Conservation (phyloP, 306 rosid genomes). For the Cicer chorassanicum region DNA sequence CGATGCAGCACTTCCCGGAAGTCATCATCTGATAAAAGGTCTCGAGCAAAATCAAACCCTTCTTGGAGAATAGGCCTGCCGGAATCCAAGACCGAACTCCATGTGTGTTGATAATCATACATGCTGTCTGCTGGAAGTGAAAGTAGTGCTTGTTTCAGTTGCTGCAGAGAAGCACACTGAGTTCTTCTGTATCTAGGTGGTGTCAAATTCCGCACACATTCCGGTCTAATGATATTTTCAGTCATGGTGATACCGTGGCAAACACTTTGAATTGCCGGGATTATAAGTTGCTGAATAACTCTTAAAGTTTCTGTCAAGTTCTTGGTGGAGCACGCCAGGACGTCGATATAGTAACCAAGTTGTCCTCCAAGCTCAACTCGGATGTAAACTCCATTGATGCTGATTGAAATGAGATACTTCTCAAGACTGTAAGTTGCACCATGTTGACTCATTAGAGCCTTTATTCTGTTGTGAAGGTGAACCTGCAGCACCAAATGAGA, state of each 20-base stretch:
- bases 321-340: conserved; percentile 86
- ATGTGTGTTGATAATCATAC: conserved; percentile 97
- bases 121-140: conserved; percentile 91
- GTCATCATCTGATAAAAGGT: conserved; percentile 88
- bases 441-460: conserved; percentile 71
- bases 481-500: conserved; percentile 62
- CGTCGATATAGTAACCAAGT: conserved; percentile 71
- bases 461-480: conserved; percentile 80
- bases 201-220: conserved; percentile 73
- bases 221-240: conserved; percentile 81
- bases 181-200: conserved; percentile 80
- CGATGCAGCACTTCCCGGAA: conserved; percentile 84
- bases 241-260: conserved; percentile 79
- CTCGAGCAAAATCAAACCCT: conserved; percentile 87
- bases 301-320: conserved; percentile 84
- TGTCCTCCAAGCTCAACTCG: conserved; percentile 94
- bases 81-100: conserved; percentile 69
- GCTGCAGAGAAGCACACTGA: conserved; percentile 70
- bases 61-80: conserved; percentile 64
- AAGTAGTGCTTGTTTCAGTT: conserved; percentile 78
- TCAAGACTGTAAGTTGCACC: conserved; percentile 94
- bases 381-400: conserved; percentile 81
- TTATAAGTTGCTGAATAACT: conserved; percentile 73
- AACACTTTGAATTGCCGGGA: conserved; percentile 82
- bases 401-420: conserved; percentile 79